Evolutionary conservation across 2,329 filamentous ascomycete species (phyloP), one percentile per base, ranked within the genome.

Genomic region (Pestalotiopsis sp.): DNA sequence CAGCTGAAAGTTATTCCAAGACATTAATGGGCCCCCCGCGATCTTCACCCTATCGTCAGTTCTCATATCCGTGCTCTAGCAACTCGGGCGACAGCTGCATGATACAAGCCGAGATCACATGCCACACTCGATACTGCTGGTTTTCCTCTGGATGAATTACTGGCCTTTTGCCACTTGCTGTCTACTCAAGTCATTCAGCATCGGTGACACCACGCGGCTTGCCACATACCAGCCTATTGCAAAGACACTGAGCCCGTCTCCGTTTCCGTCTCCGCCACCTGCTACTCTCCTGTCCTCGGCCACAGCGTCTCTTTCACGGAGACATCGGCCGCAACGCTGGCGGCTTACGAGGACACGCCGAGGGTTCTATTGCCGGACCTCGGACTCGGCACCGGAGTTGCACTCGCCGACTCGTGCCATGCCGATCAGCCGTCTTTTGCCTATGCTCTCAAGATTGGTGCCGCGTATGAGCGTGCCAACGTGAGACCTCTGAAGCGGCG

Each of bases 351-450:
- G 69, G 68, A 73, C 69, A 72, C 73, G 71, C 70, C 75, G 71
- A 75, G 74, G 72, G 69, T 73, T 70, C 70, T 78, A 71, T 76
- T 77, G 74, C 74, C 76, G 74, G 77, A 76, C 69, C 76, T 75
- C 71, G 75, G 73, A 71, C 71, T 75, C 68, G 77, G 78, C 76
- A 75, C 75, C 68, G 66, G 71, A 68, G 20, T 44, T 48, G 76
- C 75, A 74, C 75, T 75, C 66, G 72, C 68, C 71, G 74, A 70
- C 67, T 70, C 74, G 48, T 73, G 75, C 65, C 74, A 74, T 71
- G 73, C 75, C 26, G 76, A 76, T 65, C 71, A 79, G 68, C 68
- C 76, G 48, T 75, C 75, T 56, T 71, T 75, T 65, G 72, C 77
- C 64, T 77, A 75, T 69, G 74, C 75, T 71, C 71, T 75, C 68